These are phyloP conservation scores for Albugo candida DNA, from an alignment of 352 stramenopile genomes.

Conservation along the genomic window DNA sequence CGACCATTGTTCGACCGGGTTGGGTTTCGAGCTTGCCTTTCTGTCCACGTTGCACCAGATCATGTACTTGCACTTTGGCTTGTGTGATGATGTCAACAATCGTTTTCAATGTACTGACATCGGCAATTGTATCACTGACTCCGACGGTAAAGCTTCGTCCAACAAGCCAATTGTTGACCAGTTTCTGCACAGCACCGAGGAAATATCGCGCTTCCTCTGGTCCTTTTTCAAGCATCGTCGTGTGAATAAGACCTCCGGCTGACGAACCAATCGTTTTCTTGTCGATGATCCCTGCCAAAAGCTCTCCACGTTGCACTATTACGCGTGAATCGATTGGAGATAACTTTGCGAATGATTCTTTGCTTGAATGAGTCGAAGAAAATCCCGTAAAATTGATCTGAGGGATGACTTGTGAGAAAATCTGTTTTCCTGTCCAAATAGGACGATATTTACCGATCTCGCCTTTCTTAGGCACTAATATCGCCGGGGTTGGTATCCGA, in stretches of 20 bases:
- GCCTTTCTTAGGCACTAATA: slow-evolving; percentile 88
- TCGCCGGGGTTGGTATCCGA: slow-evolving; percentile 90
- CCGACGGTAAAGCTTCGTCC: slow-evolving; percentile 96
- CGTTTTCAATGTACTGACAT: slow-evolving; percentile 93
- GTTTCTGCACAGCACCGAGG: slow-evolving; percentile 87
- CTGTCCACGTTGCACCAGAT: slow-evolving; percentile 93
- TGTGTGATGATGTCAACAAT: slow-evolving; percentile 98
- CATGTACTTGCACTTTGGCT: slow-evolving; percentile 87
- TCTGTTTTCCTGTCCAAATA: slow-evolving; percentile 97
- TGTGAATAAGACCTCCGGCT: slow-evolving; percentile 94
- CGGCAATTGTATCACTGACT: slow-evolving; percentile 96
- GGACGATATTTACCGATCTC: slow-evolving; percentile 72
- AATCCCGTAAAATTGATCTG: slow-evolving; percentile 93
- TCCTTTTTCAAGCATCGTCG: slow-evolving; percentile 87
- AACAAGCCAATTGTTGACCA: slow-evolving; percentile 98
- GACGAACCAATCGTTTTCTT: slow-evolving; percentile 98
- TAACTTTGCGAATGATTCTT: slow-evolving; percentile 76
- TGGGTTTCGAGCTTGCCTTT: slow-evolving; percentile 95
- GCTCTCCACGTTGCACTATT: slow-evolving; percentile 92
- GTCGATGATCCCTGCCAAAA: slow-evolving; percentile 96
- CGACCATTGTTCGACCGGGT: slow-evolving; percentile 97
- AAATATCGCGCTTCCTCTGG: slow-evolving; percentile 78
- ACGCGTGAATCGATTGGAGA: slow-evolving; percentile 93
- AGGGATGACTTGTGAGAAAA: slow-evolving; percentile 94
- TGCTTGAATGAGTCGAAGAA: slow-evolving; percentile 88